phyloP scores from a whole-genome alignment of 805 yeast species.

The Metschnikowia lunata region DNA sequence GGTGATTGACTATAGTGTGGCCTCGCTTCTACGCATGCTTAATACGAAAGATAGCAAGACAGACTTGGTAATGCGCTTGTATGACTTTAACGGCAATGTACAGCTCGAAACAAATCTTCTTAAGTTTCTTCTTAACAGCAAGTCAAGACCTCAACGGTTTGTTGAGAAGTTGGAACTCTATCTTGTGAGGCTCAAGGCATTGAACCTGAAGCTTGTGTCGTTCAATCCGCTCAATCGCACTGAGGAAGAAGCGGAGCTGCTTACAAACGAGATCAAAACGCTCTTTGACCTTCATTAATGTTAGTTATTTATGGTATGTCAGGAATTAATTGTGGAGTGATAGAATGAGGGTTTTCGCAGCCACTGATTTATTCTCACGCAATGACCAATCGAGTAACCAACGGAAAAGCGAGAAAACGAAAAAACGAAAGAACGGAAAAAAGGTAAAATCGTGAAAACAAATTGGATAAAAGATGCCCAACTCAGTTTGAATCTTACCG shows the following conservation, averaged over 20 bases:
- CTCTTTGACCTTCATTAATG: neutral
- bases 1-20: conserved; percentile 29
- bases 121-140: conserved; percentile 20
- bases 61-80: conserved; percentile 22
- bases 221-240: conserved; percentile 18
- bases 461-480: too few species aligned
- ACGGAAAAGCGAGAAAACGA: too few species aligned
- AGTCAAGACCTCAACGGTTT: conserved; percentile 9
- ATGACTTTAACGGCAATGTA: conserved; percentile 31
- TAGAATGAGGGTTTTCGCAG: neutral
- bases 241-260: conserved; percentile 9
- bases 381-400: too few species aligned
- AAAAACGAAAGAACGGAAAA: too few species aligned
- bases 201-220: conserved; percentile 18
- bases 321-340: too few species aligned
- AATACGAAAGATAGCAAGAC: conserved; percentile 7
- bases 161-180: conserved; percentile 8
- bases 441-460: too few species aligned
- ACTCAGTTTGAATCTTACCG: too few species aligned
- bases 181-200: conserved; percentile 11
- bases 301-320: too few species aligned
- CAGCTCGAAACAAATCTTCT: conserved; percentile 32
- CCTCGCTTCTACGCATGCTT: conserved; percentile 20
- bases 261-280: conserved; percentile 5
- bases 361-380: too few species aligned